Conservation (phyloP, 495 filamentous ascomycete genomes). For the Cercophora scortea region DNA sequence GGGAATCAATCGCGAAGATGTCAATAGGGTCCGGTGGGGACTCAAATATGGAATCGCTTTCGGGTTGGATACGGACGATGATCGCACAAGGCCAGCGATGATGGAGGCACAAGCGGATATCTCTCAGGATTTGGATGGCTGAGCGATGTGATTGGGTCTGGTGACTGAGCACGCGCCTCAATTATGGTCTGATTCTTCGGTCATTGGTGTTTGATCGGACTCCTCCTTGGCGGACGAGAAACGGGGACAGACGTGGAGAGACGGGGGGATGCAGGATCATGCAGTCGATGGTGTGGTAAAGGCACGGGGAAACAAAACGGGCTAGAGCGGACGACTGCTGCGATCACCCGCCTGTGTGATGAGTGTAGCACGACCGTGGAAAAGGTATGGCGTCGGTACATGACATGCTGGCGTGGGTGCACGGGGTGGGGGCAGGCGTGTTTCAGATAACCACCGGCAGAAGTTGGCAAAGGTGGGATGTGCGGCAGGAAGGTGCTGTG, state of each 20-base stretch:
- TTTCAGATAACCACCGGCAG: not conserved
- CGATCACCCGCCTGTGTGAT: not conserved
- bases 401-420: not conserved
- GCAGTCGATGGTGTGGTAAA: not conserved
- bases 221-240: not conserved
- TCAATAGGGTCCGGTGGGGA: no score
- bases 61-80: not conserved
- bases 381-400: not conserved
- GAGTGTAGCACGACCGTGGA: not conserved
- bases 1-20: no score
- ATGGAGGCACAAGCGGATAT: not conserved
- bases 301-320: not conserved
- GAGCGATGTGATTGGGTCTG: not conserved
- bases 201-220: slow-evolving; percentile 6
- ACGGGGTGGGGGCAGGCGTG: not conserved
- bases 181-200: slow-evolving; percentile 7
- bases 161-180: not conserved
- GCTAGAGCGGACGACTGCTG: not conserved
- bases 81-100: not conserved
- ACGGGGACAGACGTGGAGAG: not conserved
- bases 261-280: not conserved
- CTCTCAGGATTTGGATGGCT: no score
- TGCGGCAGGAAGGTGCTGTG: no score
- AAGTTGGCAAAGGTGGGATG: no score
- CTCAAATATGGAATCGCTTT: no score